Evolutionary conservation across 2,329 filamentous ascomycete genomes (phyloP).

Genomic region (Chalaropsis thielavioides): DNA sequence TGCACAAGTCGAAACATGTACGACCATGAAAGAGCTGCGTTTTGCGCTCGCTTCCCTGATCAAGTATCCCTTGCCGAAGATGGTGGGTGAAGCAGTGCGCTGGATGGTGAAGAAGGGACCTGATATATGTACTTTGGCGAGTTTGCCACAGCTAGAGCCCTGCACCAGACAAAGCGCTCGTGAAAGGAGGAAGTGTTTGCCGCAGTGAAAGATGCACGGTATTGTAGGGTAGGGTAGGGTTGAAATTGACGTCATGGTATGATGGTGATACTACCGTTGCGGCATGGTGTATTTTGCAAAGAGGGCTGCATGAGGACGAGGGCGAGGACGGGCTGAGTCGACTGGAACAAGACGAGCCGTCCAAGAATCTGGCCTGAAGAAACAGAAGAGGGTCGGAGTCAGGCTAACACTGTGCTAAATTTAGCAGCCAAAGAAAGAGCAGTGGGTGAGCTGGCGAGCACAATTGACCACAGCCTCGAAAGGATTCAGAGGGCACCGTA

Average conservation of each 20-base stretch:
- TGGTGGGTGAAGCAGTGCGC: not conserved
- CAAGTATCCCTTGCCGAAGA: not conserved
- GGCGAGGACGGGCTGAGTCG: not conserved
- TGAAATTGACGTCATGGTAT: not conserved
- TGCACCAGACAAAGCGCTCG: conserved; percentile 1
- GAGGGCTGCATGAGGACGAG: not conserved
- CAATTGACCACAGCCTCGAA: not conserved
- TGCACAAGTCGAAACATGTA: not conserved
- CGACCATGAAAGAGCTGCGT: not conserved
- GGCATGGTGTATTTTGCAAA: not conserved
- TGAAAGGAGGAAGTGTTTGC: not conserved
- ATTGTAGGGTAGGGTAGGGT: not conserved
- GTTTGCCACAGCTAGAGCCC: not conserved
- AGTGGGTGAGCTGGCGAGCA: not conserved
- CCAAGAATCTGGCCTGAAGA: not conserved
- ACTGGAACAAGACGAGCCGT: not conserved
- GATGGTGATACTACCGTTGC: not conserved
- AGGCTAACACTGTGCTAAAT: not conserved
- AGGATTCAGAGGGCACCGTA: not conserved
- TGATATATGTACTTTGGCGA: not conserved
- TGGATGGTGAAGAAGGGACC: not conserved
- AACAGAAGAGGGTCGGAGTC: not conserved
- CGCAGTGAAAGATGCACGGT: no score
- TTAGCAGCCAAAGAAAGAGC: not conserved
- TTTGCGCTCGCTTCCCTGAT: not conserved